These are phyloP conservation scores for Sarocladium kiliense DNA, from an alignment of 2,329 filamentous ascomycete species.

Conservation along the genomic window DNA sequence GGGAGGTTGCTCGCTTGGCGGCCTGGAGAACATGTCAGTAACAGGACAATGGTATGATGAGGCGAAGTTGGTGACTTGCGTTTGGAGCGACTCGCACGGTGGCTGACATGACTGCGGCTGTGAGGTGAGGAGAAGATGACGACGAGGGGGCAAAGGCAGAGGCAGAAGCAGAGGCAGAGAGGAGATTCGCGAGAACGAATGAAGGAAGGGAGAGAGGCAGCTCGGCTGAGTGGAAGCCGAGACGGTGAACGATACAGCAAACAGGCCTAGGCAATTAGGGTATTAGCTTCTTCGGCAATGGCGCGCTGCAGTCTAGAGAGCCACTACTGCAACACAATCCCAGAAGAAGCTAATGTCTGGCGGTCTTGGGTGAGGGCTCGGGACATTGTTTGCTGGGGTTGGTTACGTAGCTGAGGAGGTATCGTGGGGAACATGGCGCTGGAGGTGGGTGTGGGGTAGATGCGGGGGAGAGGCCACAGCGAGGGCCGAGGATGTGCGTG, in stretches of 20 bases:
- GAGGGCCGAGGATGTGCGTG: too few relatives aligned
- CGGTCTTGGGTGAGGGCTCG: not conserved
- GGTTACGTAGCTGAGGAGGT: not conserved
- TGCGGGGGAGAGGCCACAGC: not conserved
- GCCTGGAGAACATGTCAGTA: conserved; percentile 32
- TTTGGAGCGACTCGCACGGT: conserved; percentile 28
- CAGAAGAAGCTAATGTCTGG: not conserved
- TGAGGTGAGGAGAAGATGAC: not conserved
- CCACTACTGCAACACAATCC: not conserved
- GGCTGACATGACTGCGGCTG: conserved; percentile 9
- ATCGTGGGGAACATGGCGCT: not conserved
- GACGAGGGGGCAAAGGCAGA: not conserved
- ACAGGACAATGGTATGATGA: not conserved
- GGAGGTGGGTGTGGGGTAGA: not conserved
- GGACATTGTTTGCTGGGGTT: not conserved
- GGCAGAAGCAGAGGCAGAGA: not conserved
- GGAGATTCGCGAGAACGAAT: not conserved
- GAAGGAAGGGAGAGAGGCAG: too few relatives aligned
- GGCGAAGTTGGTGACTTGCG: conserved; percentile 22
- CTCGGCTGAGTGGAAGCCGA: too few relatives aligned
- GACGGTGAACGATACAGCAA: too few relatives aligned
- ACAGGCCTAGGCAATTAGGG: too few relatives aligned
- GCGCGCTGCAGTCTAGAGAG: too few relatives aligned
- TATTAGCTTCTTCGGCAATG: too few relatives aligned
- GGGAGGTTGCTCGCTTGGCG: conserved; percentile 60